Evolutionary conservation across 345 rosid species (phyloP).

Genomic region (Citrus medica): DNA sequence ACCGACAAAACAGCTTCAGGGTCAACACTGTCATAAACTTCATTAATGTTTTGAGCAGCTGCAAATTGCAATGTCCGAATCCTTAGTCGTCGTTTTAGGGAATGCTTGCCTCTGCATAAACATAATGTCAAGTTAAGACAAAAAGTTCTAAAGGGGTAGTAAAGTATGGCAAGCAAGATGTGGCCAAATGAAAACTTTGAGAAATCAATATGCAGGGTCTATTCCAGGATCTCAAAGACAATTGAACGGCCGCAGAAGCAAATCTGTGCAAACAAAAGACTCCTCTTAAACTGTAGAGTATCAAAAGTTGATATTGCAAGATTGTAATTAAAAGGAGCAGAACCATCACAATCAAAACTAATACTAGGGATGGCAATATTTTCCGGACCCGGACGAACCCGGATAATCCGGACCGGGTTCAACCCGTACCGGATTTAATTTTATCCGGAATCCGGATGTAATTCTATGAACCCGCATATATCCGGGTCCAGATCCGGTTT

Average conservation of each 20-base stretch:
- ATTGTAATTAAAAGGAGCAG: neutral
- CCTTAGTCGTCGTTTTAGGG: conserved; percentile 80
- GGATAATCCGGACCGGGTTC: too few relatives aligned
- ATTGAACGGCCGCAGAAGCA: neutral
- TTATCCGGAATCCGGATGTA: too few relatives aligned
- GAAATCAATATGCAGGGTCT: neutral
- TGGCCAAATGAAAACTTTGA: neutral
- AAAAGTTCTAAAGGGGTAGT: neutral
- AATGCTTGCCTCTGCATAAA: conserved; percentile 55
- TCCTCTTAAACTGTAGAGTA: too few relatives aligned
- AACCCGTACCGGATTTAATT: too few relatives aligned
- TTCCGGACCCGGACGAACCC: too few relatives aligned
- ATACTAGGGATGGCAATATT: neutral
- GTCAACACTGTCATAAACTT: conserved; percentile 83
- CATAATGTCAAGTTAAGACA: conserved; percentile 17
- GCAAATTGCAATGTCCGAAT: conserved; percentile 82
- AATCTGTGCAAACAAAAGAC: neutral
- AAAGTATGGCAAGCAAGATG: neutral
- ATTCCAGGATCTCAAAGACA: neutral
- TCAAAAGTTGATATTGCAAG: neutral
- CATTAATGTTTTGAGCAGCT: conserved; percentile 68
- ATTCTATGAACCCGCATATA: too few relatives aligned
- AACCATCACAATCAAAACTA: neutral
- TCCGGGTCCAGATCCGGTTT: too few relatives aligned
- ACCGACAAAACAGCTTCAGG: conserved; percentile 79